phyloP scores from a whole-genome alignment of 139 green algal species.

The Closterium sp. region DNA sequence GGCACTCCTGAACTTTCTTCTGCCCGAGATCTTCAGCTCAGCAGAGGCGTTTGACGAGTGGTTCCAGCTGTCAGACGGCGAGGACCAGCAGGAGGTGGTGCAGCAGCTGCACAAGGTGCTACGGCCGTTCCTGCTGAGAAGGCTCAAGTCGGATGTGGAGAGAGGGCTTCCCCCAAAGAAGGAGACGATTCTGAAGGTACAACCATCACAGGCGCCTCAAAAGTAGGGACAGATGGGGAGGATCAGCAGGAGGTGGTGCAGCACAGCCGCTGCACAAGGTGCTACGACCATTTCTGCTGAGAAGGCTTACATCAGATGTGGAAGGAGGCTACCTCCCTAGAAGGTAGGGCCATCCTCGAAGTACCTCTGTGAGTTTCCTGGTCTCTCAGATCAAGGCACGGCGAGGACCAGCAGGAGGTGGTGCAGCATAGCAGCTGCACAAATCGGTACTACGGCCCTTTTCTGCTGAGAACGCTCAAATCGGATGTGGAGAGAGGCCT shows the following conservation, averaged over 20 bases:
- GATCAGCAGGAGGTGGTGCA: no score
- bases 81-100: constrained; percentile 47
- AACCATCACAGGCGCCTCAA: no score
- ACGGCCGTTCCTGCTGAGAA: constrained; percentile 96
- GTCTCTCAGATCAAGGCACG: no score
- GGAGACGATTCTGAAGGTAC: constrained; percentile 95
- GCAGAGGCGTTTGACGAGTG: constrained; percentile 97
- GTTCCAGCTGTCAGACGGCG: constrained; percentile 67
- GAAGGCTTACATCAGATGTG: no score
- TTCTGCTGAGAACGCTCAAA: constrained; percentile 97
- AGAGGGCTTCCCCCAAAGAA: constrained; percentile 96
- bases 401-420: constrained; percentile 42
- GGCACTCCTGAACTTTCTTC: constrained; percentile 99
- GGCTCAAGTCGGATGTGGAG: constrained; percentile 97
- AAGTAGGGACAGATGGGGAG: no score
- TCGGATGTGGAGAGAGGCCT: constrained; percentile 93
- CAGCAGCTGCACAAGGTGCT: constrained; percentile 68
- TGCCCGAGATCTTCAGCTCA: constrained; percentile 91
- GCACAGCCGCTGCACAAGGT: no score
- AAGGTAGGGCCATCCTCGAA: no score
- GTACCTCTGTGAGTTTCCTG: no score
- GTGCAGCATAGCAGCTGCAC: constrained; percentile 48
- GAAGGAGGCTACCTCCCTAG: no score
- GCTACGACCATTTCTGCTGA: neutral
- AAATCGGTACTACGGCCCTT: constrained; percentile 91